Evolutionary conservation across 139 green algal genomes (phyloP).

Genomic region (Tetraselmis chui): DNA sequence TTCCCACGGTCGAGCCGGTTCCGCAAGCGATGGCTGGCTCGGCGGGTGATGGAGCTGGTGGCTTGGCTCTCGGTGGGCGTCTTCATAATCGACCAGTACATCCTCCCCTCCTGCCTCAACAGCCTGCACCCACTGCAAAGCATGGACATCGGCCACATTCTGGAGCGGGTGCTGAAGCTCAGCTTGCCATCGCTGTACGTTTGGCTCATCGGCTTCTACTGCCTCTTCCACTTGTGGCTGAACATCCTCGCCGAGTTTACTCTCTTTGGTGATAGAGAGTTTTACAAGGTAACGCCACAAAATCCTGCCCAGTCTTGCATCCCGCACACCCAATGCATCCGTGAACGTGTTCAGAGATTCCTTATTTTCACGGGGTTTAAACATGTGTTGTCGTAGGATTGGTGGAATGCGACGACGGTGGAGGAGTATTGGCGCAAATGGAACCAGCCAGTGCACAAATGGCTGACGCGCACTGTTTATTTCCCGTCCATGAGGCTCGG

Average conservation of each 20-base stretch:
- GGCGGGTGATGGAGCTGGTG: conserved; percentile 37
- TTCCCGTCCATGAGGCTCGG: conserved; percentile 54
- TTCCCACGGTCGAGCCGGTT: conserved; percentile 33
- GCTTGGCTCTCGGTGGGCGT: conserved; percentile 46
- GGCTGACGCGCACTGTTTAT: conserved; percentile 89
- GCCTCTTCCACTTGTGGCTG: conserved; percentile 80
- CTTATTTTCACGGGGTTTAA: too few species aligned
- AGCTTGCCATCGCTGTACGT: conserved; percentile 82
- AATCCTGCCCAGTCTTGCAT: background rate
- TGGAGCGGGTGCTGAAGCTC: conserved; percentile 87
- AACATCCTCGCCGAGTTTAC: conserved; percentile 82
- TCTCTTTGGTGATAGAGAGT: conserved; percentile 86
- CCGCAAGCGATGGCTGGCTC: conserved; percentile 43
- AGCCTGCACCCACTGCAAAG: conserved; percentile 45
- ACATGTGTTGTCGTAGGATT: conserved; percentile 49
- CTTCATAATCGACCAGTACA: conserved; percentile 72
- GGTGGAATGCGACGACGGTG: conserved; percentile 88
- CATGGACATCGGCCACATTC: conserved; percentile 58
- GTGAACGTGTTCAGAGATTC: too few species aligned
- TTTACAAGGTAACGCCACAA: conserved; percentile 74
- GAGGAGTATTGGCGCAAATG: conserved; percentile 89
- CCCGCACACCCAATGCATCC: background rate
- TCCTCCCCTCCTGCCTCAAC: conserved; percentile 73
- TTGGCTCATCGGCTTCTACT: conserved; percentile 85
- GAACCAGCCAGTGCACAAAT: conserved; percentile 94